Evolutionary conservation across 1,284 basidiomycete species (phyloP), one percentile per base, ranked within the genome.

Genomic region (Ceratobasidium sp.): DNA sequence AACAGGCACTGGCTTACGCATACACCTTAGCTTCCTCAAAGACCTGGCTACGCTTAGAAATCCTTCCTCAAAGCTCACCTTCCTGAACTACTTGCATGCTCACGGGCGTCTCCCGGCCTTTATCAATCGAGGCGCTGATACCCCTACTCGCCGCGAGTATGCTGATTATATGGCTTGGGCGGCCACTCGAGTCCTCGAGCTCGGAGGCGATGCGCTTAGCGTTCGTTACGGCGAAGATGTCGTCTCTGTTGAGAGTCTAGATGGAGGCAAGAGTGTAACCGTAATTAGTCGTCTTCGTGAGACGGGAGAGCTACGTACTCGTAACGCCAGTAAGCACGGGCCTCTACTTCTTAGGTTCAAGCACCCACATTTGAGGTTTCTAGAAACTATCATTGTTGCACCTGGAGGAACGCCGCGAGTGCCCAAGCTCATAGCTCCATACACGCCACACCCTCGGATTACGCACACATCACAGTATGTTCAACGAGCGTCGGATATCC

Each of bases 131-230:
- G 80, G 79, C 0, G 80, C 79, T 11, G 82, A 80, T 74, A 81
- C 79, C 2, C 82, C 82, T 0, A 79, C 81, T 1, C 79, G 82
- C 14, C 77, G 78, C 44, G 88, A 89, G 75, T 88, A 85, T 74
- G 82, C 85, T 6, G 87, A 88, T 77, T 89, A 89, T 78, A 82
- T 89, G 43, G 78, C 83, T 13, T 88, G 87, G 87, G 85, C 84
- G 9, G 86, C 87, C 1, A 78, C 78, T 9, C 82, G 83, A 52
- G 84, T 86, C 9, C 81, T 83, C 76, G 76, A 80, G 4, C 80
- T 82, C 23, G 87, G 86, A 11, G 77, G 87, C 41, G 79, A 82
- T 28, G 52, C 50, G 9, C 52, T 69, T 21, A 43, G 52, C 23
- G 82, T 87, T 63, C 79, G 80, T 18, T 88, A 83, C 74, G 84